phyloP scores from a whole-genome alignment of 2,329 filamentous ascomycete genomes.

The Fusarium haematococcum region DNA sequence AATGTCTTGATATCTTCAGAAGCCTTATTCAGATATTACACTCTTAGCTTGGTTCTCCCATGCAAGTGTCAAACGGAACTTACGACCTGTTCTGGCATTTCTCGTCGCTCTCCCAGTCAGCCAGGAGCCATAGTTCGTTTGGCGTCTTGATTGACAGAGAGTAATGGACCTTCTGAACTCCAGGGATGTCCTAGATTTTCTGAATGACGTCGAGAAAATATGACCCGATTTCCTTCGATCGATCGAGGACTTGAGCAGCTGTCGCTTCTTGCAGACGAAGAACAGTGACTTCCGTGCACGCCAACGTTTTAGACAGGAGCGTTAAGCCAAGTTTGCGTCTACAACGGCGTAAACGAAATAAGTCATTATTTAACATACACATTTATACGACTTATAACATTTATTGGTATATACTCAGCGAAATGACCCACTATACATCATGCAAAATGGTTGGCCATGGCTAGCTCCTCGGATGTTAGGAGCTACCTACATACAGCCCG shows the following conservation, averaged over 20 bases:
- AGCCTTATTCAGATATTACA: not conserved
- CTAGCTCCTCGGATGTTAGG: not conserved
- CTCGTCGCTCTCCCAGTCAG: not conserved
- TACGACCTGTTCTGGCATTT: not conserved
- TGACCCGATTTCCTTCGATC: not conserved
- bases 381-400: not conserved
- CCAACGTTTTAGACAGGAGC: not conserved
- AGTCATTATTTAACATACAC: no score
- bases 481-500: not conserved
- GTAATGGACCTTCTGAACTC: not conserved
- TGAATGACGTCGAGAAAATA: not conserved
- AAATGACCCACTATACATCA: not conserved
- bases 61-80: not conserved
- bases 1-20: fast-evolving
- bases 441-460: not conserved
- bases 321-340: no score
- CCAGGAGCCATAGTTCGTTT: not conserved
- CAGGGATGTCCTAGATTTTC: not conserved
- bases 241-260: not conserved
- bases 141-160: not conserved
- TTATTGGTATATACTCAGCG: not conserved
- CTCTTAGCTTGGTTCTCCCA: not conserved
- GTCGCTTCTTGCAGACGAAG: not conserved
- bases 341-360: no score
- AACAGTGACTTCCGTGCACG: not conserved